Conservation (phyloP, 2,329 filamentous ascomycete genomes). For the Diaporthe humulicola region DNA sequence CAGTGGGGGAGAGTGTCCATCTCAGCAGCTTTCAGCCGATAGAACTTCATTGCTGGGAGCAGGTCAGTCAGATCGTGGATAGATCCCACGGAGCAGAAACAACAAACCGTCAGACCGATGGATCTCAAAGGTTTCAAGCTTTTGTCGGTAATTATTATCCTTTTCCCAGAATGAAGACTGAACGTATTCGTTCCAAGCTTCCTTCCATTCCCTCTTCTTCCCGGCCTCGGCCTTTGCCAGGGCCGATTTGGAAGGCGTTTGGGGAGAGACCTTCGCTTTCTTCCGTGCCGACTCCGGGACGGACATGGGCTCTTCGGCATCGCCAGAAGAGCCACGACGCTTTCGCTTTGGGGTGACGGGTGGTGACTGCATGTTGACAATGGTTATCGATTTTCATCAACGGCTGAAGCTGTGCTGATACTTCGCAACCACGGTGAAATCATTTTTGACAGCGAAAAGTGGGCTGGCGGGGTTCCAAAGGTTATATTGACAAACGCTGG, state of each 20-base stretch:
- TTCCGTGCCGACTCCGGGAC: background rate
- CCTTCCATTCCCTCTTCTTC: conserved; percentile 6
- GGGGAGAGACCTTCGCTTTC: background rate
- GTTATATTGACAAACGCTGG: background rate
- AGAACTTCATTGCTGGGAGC: background rate
- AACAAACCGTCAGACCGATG: conserved; percentile 9
- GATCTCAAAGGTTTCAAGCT: background rate
- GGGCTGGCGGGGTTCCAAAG: background rate
- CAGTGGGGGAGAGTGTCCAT: background rate
- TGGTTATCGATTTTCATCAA: background rate
- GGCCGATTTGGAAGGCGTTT: conserved; percentile 2
- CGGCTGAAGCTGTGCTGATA: background rate
- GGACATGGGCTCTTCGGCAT: background rate
- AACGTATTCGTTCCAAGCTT: background rate
- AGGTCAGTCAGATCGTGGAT: background rate
- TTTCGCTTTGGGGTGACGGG: conserved; percentile 4
- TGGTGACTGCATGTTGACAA: conserved; percentile 2
- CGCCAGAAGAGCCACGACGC: background rate
- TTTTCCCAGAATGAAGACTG: background rate
- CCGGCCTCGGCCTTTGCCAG: background rate
- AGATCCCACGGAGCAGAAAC: too few species aligned
- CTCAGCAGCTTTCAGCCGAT: background rate
- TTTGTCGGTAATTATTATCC: background rate
- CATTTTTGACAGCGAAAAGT: background rate
- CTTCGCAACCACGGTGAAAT: background rate